phyloP scores from a whole-genome alignment of 2,329 filamentous ascomycete species.

The Ophiostoma ulmi region DNA sequence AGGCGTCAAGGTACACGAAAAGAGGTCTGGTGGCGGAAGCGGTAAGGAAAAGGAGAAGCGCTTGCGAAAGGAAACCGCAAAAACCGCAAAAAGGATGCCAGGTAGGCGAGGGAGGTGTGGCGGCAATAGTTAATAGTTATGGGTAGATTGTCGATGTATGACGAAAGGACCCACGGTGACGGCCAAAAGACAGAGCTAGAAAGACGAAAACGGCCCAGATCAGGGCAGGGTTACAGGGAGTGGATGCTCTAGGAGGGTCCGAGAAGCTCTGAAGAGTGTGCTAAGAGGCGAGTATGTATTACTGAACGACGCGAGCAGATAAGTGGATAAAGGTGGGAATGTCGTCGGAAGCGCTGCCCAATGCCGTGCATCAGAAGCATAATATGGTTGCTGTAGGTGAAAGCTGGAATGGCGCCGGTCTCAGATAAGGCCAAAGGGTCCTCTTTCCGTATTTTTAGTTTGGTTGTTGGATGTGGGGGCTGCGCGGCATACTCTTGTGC shows the following conservation, averaged over 20 bases:
- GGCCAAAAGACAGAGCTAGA: neutral
- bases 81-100: neutral
- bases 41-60: neutral
- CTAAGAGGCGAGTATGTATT: neutral
- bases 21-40: neutral
- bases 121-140: neutral
- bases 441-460: conserved; percentile 5
- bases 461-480: neutral
- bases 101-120: neutral
- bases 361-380: conserved; percentile 21
- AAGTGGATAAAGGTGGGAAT: neutral
- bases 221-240: conserved; percentile 1
- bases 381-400: neutral
- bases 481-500: neutral
- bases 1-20: neutral
- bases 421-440: conserved; percentile 20
- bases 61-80: neutral
- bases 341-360: conserved; percentile 17
- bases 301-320: neutral
- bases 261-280: neutral
- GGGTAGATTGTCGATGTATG: conserved; percentile 1
- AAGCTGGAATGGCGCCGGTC: conserved; percentile 20
- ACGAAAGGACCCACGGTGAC: conserved; percentile 6
- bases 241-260: neutral
- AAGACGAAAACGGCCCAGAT: neutral